Percentiles rank a stretch among this genome's conserved stretches.
Evolutionary conservation across 2,329 filamentous ascomycete genomes (phyloP).

Genomic region (Dryadomyces quercivorus): DNA sequence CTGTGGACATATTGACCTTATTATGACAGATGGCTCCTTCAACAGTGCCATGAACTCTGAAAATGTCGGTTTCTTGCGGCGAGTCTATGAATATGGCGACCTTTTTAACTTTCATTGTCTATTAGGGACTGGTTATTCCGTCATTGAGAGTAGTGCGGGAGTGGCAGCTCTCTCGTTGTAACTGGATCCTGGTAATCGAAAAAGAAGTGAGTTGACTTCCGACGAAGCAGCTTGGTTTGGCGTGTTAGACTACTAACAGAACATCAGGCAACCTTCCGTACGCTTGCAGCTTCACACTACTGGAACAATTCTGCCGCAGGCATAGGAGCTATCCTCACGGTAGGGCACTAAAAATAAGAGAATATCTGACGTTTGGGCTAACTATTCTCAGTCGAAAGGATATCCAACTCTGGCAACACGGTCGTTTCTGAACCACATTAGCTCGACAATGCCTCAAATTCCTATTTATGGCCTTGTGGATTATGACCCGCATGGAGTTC

Average conservation of each 20-base stretch:
- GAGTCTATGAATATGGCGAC: no score
- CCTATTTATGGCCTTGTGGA: conserved; percentile 57
- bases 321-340: conserved; percentile 57
- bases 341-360: conserved; percentile 18
- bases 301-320: conserved; percentile 36
- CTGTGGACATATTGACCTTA: conserved; percentile 40
- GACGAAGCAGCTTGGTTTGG: no score
- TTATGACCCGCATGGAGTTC: conserved; percentile 64
- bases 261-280: conserved; percentile 59
- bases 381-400: conserved; percentile 53
- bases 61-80: neutral
- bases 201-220: conserved; percentile 49
- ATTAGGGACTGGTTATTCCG: conserved; percentile 51
- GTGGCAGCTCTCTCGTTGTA: conserved; percentile 34
- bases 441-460: conserved; percentile 31
- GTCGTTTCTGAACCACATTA: conserved; percentile 46
- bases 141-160: conserved; percentile 32
- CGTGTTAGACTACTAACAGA: neutral
- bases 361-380: neutral
- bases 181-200: conserved; percentile 64
- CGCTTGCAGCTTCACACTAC: conserved; percentile 44
- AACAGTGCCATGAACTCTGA: conserved; percentile 2
- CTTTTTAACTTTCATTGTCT: neutral
- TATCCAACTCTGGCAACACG: conserved; percentile 67
- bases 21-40: conserved; percentile 16